Base-by-base conservation (phyloP, 140 eudicot genomes). In the Oenanthe javanica region DNA sequence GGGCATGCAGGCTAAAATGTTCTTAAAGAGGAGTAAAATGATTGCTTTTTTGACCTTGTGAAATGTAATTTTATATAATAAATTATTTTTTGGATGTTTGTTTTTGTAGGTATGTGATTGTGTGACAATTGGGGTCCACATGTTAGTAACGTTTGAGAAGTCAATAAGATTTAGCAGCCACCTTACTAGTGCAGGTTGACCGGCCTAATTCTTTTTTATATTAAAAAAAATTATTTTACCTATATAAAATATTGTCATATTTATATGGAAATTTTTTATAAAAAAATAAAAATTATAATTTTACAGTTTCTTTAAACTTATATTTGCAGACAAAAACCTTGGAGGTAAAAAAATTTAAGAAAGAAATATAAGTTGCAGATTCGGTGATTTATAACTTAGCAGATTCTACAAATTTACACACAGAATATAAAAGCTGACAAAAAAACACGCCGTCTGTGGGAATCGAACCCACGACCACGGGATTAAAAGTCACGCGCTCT, bases 401-500 rank as follows among this genome's bases (percentile, higher is more conserved):
- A 31, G 31, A 1, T 31, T 31, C 1, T 31, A 31, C 31, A 31
- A 31, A 31, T 31, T 31, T 31, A 31, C 31, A 31, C 1, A 31
- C 31, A 31, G 31, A 31, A 31, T 31, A 31, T 31, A 31, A 31
- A 31, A 31, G 1, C 31, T 31, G 31, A 31, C 7, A 46, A 46
- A 46, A 31, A 31, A 42, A 4, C 45, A 8, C 63, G 63, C 63
- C 63, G 63, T 55, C 63, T 55, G 63, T 55, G 63, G 63, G 63
- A 55, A 18, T 55, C 23, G 63, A 55, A 55, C 63, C 63, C 63
- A 55, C 63, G 63, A 55, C 63, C 63, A 55, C 63, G 63, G 63
- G 63, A 55, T 55, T 55, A 55, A 55, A 55, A 55, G 63, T 55
- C 63, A 55, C 63, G 63, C 63, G 63, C 63, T 55, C 63, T 55